phyloP scores from a whole-genome alignment of 2,329 filamentous ascomycete genomes.

The Paecilomyces dactylethromorphus region DNA sequence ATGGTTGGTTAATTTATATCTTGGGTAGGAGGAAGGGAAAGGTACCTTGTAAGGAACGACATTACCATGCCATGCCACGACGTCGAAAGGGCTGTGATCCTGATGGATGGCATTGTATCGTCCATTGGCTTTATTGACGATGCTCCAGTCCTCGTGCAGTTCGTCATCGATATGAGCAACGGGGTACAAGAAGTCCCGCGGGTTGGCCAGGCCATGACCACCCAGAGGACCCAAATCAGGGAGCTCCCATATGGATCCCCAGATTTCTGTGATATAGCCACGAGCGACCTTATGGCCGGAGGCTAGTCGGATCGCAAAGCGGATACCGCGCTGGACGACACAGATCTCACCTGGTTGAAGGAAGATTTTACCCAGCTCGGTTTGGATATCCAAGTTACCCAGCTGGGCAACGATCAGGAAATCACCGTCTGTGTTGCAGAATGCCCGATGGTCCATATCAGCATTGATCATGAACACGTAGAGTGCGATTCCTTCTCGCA shows the following conservation, averaged over 20 bases:
- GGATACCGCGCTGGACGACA: conserved; percentile 56
- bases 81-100: conserved; percentile 58
- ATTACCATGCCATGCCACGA: conserved; percentile 62
- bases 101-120: conserved; percentile 52
- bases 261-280: conserved; percentile 59
- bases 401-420: conserved; percentile 55
- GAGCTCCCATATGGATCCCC: conserved; percentile 54
- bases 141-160: conserved; percentile 44
- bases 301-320: conserved; percentile 51
- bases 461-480: conserved; percentile 50
- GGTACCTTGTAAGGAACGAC: conserved; percentile 51
- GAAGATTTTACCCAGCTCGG: conserved; percentile 55
- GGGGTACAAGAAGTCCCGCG: conserved; percentile 56
- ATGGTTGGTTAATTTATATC: neutral
- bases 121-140: conserved; percentile 56
- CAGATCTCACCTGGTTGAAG: conserved; percentile 58
- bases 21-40: neutral
- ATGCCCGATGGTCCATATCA: conserved; percentile 48
- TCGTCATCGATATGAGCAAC: conserved; percentile 51
- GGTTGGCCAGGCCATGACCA: conserved; percentile 58
- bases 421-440: conserved; percentile 58
- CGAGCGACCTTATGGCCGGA: conserved; percentile 46
- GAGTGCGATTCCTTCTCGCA: conserved; percentile 46
- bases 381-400: conserved; percentile 57
- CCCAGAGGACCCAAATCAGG: conserved; percentile 60